Conservation (phyloP, 345 rosid species). For the Diplotaxis tenuifolia region DNA sequence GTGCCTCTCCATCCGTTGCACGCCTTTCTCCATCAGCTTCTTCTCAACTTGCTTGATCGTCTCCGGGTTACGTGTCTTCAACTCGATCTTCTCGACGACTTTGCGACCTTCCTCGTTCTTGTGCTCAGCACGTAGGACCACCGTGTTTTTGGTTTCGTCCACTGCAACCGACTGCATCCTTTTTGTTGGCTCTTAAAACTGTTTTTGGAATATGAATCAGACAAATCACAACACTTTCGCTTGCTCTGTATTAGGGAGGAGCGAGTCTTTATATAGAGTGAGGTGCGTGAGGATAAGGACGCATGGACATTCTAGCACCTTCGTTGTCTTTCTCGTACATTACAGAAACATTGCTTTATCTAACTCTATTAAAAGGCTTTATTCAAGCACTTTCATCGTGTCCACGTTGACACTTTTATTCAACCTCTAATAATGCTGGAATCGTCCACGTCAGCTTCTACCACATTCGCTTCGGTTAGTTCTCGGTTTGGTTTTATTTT, state of each 20-base stretch:
- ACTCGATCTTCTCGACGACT: conserved; percentile 44
- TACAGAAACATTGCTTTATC: conserved; percentile 9
- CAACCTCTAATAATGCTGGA: too few species aligned
- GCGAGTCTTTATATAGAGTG: conserved; percentile 7
- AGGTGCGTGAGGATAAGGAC: not conserved
- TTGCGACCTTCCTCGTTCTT: conserved; percentile 51
- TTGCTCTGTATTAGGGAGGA: not conserved
- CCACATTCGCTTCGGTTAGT: too few species aligned
- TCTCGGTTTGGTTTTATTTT: too few species aligned
- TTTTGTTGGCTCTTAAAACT: not conserved
- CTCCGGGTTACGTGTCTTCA: conserved; percentile 49
- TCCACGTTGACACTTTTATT: too few species aligned
- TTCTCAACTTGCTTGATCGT: conserved; percentile 58
- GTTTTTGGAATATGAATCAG: not conserved
- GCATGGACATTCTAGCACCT: conserved; percentile 9
- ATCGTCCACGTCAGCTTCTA: too few species aligned
- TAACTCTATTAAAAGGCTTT: too few species aligned
- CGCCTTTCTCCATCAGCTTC: conserved; percentile 70
- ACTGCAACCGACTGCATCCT: conserved; percentile 35
- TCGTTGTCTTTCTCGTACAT: conserved; percentile 10
- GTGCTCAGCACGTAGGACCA: conserved; percentile 45
- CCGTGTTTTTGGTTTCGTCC: conserved; percentile 48
- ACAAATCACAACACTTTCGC: not conserved
- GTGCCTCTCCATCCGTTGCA: conserved; percentile 73
- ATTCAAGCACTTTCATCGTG: too few species aligned